Base-by-base conservation (phyloP, 2,329 filamentous ascomycete species). In the Trichoderma citrinoviride region DNA sequence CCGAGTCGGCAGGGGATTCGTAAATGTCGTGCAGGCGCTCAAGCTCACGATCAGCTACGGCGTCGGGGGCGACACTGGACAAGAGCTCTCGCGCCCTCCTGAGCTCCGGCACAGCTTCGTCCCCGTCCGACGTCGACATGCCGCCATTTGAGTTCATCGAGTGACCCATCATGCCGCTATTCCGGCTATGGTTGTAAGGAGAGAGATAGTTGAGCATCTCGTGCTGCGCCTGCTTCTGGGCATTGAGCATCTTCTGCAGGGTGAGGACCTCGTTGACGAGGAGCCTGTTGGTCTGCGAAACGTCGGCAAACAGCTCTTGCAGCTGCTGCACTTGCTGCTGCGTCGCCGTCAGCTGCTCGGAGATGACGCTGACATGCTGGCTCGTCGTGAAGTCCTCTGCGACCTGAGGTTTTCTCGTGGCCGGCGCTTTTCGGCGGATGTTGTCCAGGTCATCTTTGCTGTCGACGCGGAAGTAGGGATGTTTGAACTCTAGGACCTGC, bases 391-490 rank as follows among this genome's bases (percentile, higher is more conserved):
- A 88, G 60, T 97, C 93, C 64, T 88, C 89, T 19, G 81, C 76
- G 12, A 80, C 79, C 69, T 86, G 85, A 3, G 83, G 78, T 75
- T 97, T 98, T 69, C 94, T 84, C 3, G 94, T 91, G 1, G 94
- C 93, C 0, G 95, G 95, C 2, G 95, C 94, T 79, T 99, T 99
- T 71, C 95, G 86, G 72, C 93, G 88, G 73, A 99, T 99, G 71
- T 97, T 98, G 73, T 99, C 95, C 54, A 99, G 83, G 52, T 93
- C 95, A 74, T 97, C 93, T 77, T 97, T 97, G 78, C 94, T 96
- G 78, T 97, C 94, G 69, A 91, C 90, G 71, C 93, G 91, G 80
- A 99, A 99, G 72, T 97, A 93, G 14, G 94, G 94, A 73, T 99
- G 95, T 75, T 95, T 96, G 76, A 99, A 99, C 75, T 99, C 95